Percentiles rank a stretch among this genome's conserved stretches.
Evolutionary conservation across 371 early-diverging fungal species (phyloP).

Genomic region (Blakeslea trispora): DNA sequence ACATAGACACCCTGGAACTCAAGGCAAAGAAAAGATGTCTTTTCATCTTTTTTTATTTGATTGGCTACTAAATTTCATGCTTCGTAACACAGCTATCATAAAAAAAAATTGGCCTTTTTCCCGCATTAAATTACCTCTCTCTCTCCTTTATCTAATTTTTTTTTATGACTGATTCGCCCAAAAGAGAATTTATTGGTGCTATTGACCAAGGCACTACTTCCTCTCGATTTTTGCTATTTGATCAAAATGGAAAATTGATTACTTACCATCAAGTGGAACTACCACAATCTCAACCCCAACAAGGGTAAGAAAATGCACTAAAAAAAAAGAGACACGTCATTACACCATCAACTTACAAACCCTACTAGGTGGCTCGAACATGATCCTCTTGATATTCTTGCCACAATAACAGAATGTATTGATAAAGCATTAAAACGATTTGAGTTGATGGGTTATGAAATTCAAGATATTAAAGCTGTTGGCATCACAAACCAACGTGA

Average conservation of each 20-base stretch:
- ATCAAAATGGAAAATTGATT: constrained; percentile 69
- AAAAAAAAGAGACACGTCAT: background rate
- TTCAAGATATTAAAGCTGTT: constrained; percentile 68
- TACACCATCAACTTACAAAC: background rate
- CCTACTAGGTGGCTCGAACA: constrained; percentile 94
- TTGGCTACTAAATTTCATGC: too few relatives aligned
- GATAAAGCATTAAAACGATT: constrained; percentile 68
- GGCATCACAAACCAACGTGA: constrained; percentile 97
- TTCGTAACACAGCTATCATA: too few relatives aligned
- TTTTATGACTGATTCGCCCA: constrained; percentile 20
- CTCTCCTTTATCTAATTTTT: constrained; percentile 2
- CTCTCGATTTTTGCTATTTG: constrained; percentile 89
- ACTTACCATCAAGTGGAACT: constrained; percentile 80
- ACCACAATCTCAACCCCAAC: constrained; percentile 69
- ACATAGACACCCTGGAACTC: too few relatives aligned
- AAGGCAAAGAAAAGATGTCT: too few relatives aligned
- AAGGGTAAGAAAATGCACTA: constrained; percentile 72
- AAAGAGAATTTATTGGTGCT: constrained; percentile 77
- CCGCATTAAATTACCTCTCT: background rate
- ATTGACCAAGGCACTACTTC: constrained; percentile 95
- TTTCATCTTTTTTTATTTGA: too few relatives aligned
- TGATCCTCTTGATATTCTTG: constrained; percentile 77
- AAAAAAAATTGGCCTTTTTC: background rate
- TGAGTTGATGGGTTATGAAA: constrained; percentile 57
- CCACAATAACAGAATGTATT: constrained; percentile 74